phyloP scores from a whole-genome alignment of 108 stramenopile genomes.

The Cyclotella baltica region DNA sequence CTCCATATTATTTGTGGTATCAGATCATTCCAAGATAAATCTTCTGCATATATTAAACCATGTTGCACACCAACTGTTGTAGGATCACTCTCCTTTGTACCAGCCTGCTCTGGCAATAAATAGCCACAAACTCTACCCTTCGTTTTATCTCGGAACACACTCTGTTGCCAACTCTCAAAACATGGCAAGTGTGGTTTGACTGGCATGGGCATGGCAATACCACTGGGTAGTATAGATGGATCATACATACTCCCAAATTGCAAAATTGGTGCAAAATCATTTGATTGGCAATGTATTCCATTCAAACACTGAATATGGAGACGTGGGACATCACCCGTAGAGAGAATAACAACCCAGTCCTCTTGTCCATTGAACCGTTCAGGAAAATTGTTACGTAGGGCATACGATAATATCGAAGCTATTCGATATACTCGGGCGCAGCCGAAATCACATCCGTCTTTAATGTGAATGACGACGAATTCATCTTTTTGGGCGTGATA shows the following conservation, averaged over 20 bases:
- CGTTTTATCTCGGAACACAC: neutral
- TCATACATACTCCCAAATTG: slow-evolving; percentile 48
- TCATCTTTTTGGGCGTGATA: slow-evolving; percentile 37
- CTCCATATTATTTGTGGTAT: slow-evolving; percentile 58
- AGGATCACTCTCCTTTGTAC: neutral
- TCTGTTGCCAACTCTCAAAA: slow-evolving; percentile 49
- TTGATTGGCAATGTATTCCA: slow-evolving; percentile 14
- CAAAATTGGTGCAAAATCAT: slow-evolving; percentile 43
- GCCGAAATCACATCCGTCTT: slow-evolving; percentile 28
- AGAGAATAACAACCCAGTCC: slow-evolving; percentile 36
- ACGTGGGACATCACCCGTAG: slow-evolving; percentile 45
- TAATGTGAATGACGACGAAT: slow-evolving; percentile 42
- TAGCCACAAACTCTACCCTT: slow-evolving; percentile 21
- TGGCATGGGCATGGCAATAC: slow-evolving; percentile 53
- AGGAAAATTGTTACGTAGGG: slow-evolving; percentile 46
- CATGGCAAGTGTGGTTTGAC: slow-evolving; percentile 44
- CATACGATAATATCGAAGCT: slow-evolving; percentile 34
- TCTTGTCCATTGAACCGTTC: slow-evolving; percentile 24
- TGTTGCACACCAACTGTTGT: neutral
- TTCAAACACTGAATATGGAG: slow-evolving; percentile 19
- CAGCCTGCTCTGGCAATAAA: slow-evolving; percentile 18
- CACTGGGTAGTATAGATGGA: slow-evolving; percentile 28
- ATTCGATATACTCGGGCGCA: slow-evolving; percentile 43
- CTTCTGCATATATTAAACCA: slow-evolving; percentile 30
- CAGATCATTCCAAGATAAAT: slow-evolving; percentile 37